A percentile compares a stretch with the other conserved stretches of the same genome.
Evolutionary conservation across 139 green algal species (phyloP).

Genomic region (Coelastrella sp.): DNA sequence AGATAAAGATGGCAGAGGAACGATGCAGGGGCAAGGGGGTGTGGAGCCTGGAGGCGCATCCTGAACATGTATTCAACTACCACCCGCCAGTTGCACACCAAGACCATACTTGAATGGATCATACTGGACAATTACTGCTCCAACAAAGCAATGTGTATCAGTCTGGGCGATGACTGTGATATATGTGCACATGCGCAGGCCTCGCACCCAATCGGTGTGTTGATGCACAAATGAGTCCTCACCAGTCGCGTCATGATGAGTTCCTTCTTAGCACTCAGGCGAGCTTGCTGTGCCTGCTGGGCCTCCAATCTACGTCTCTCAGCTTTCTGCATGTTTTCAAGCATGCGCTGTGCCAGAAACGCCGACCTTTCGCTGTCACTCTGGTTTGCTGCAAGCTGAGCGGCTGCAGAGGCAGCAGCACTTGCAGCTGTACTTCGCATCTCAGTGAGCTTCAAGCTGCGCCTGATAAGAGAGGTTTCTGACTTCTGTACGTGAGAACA

Average conservation of each 20-base stretch:
- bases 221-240: no score
- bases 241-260: constrained; percentile 60
- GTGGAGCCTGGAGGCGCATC: no score
- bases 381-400: neutral
- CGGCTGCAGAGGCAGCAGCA: neutral
- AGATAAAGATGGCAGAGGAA: no score
- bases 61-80: no score
- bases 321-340: constrained; percentile 49
- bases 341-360: constrained; percentile 26
- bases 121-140: no score
- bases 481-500: neutral
- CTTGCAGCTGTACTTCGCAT: constrained; percentile 3
- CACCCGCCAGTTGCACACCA: no score
- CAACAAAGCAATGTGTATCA: no score
- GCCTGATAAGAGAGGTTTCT: neutral
- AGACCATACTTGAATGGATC: no score
- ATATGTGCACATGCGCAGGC: neutral
- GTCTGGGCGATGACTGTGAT: no score
- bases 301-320: constrained; percentile 51
- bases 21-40: no score
- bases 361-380: constrained; percentile 16
- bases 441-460: constrained; percentile 15
- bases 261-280: constrained; percentile 57
- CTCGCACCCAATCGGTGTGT: no score
- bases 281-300: constrained; percentile 57